Percentiles rank a stretch among this genome's conserved stretches.
These are phyloP conservation scores for Blastocystis sp. DNA, from an alignment of 352 stramenopile genomes.

Conservation along the genomic window DNA sequence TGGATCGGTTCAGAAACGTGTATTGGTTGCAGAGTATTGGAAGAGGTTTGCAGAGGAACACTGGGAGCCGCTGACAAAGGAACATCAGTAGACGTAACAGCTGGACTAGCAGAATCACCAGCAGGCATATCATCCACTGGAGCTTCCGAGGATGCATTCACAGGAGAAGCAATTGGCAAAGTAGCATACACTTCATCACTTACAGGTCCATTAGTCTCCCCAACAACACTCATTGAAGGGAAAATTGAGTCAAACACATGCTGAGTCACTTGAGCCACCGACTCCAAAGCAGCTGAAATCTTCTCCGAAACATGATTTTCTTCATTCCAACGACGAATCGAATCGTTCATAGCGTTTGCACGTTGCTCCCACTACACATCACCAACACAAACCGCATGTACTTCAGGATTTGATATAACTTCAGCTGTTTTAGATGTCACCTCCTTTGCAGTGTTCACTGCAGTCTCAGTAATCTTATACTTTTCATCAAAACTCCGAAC, in stretches of 20 bases:
- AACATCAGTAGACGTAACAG: neutral
- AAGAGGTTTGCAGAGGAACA: neutral
- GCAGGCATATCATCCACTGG: neutral
- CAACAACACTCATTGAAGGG: neutral
- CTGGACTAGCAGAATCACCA: neutral
- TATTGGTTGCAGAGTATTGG: neutral
- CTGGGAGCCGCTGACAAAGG: neutral
- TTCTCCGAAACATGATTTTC: neutral
- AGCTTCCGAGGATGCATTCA: neutral
- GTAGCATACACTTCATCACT: too few relatives aligned
- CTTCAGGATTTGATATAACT: neutral
- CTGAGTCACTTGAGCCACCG: neutral
- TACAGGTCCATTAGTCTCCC: too few relatives aligned
- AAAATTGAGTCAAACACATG: neutral
- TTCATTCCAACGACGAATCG: neutral
- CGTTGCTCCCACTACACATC: neutral
- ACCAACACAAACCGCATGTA: neutral
- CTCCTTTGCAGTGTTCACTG: neutral
- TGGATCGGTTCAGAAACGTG: neutral
- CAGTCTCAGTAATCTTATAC: neutral
- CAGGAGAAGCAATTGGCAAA: too few relatives aligned
- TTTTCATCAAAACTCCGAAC: neutral
- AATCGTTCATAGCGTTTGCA: neutral
- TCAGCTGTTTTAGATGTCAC: neutral
- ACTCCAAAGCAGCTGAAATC: neutral